Evolutionary conservation across 441 rosid species (phyloP).

Genomic region (Flueggea neowawraea): DNA sequence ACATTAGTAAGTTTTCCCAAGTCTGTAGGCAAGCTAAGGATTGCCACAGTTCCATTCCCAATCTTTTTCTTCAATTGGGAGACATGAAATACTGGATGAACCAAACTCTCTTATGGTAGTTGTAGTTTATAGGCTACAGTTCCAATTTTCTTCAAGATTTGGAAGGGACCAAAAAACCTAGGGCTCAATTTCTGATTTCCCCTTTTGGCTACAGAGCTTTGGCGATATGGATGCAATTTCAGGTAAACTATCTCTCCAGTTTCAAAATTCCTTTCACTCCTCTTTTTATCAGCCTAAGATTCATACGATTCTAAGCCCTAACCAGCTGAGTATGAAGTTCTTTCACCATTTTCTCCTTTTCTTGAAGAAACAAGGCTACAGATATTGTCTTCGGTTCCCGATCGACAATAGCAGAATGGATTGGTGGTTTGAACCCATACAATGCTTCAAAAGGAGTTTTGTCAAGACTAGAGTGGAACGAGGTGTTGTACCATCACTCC

Average conservation of each 20-base stretch:
- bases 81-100: not conserved
- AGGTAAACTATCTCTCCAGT: not conserved
- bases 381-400: no score
- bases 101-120: not conserved
- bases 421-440: not conserved
- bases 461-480: not conserved
- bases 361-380: not conserved
- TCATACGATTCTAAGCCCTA: not conserved
- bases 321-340: not conserved
- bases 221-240: not conserved
- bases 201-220: not conserved
- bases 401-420: no score
- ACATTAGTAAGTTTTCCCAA: no score
- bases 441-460: not conserved
- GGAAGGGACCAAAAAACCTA: not conserved
- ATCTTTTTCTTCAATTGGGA: not conserved
- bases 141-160: not conserved
- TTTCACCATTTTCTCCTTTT: not conserved
- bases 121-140: not conserved
- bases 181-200: not conserved
- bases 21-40: no score
- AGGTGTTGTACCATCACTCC: constrained; percentile 1
- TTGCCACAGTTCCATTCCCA: no score
- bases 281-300: not conserved
- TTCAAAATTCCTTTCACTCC: not conserved